Conservation (phyloP, 169 alveolate species). For the Miamiensis avidus region DNA sequence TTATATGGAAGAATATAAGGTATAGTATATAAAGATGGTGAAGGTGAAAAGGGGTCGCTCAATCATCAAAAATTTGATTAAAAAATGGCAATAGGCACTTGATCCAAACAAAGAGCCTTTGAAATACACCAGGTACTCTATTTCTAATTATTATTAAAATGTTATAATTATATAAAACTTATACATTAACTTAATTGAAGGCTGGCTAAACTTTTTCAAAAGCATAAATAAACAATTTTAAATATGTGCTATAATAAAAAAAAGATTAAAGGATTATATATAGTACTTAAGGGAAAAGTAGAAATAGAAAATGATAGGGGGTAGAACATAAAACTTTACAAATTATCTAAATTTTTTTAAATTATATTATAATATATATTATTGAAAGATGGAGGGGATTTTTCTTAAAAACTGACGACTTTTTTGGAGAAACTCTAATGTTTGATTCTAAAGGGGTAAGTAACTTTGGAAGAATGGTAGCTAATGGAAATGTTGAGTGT, state of each 20-base stretch:
- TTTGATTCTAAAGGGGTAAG: background rate
- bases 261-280: background rate
- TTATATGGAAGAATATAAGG: background rate
- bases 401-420: background rate
- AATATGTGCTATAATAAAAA: background rate
- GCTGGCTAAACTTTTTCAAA: background rate
- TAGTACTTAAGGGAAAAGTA: background rate
- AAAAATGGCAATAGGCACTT: no score
- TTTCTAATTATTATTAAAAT: no score
- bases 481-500: background rate
- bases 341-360: no score
- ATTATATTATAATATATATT: no score
- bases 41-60: background rate
- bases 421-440: background rate
- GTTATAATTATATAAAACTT: no score
- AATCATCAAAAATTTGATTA: no score
- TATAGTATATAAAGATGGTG: background rate
- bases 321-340: no score
- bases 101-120: no score
- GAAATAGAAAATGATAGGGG: background rate
- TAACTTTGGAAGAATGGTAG: background rate
- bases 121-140: no score
- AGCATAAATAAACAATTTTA: background rate
- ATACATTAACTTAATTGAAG: background rate
- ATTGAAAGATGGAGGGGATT: background rate